phyloP scores from a whole-genome alignment of 2,329 filamentous ascomycete genomes.

The Colletotrichum liriopes region DNA sequence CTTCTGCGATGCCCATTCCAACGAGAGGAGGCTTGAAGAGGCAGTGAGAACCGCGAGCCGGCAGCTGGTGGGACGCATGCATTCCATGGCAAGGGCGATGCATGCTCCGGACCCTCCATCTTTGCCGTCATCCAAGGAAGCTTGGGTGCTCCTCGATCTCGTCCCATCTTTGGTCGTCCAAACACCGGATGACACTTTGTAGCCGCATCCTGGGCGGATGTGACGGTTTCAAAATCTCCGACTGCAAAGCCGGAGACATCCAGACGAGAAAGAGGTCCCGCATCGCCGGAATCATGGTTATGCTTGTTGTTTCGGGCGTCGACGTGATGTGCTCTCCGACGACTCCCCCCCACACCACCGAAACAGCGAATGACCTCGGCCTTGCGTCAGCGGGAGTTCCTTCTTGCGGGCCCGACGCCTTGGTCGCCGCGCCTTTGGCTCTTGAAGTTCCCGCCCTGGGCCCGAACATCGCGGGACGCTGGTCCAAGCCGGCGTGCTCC shows the following conservation, averaged over 20 bases:
- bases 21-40: not conserved
- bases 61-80: conserved; percentile 7
- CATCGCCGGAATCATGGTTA: not conserved
- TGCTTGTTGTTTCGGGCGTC: conserved; percentile 2
- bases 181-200: conserved; percentile 2
- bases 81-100: not conserved
- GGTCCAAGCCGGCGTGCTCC: too few species aligned
- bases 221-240: conserved; percentile 17
- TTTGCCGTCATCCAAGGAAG: not conserved
- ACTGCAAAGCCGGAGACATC: not conserved
- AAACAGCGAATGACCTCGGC: conserved; percentile 3
- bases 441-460: not conserved
- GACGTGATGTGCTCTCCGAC: not conserved
- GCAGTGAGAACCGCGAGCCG: not conserved
- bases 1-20: conserved; percentile 8
- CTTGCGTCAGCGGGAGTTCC: not conserved
- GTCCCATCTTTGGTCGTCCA: conserved; percentile 13
- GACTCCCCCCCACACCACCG: conserved; percentile 14
- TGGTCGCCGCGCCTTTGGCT: not conserved
- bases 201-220: not conserved
- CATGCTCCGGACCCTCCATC: not conserved
- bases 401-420: not conserved
- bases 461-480: not conserved
- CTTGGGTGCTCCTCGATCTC: not conserved
- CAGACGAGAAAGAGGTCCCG: not conserved